phyloP scores from a whole-genome alignment of 2,329 filamentous ascomycete genomes.

The Trichoderma atroviride region DNA sequence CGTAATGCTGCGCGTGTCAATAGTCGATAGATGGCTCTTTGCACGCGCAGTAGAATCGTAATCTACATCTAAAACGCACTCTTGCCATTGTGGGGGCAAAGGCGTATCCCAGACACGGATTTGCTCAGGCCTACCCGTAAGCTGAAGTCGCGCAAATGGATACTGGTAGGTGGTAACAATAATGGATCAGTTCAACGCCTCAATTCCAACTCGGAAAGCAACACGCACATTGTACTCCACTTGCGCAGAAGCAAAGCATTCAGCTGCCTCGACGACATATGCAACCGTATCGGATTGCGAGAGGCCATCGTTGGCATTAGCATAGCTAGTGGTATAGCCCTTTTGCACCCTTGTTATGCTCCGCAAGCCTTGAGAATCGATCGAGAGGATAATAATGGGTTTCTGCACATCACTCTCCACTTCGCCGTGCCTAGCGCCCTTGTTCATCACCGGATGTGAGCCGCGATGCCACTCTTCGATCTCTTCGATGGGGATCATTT shows the following conservation, averaged over 20 bases:
- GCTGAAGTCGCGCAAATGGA: not conserved
- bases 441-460: not conserved
- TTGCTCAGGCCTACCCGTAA: not conserved
- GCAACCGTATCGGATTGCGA: not conserved
- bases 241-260: not conserved
- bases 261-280: not conserved
- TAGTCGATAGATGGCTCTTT: not conserved
- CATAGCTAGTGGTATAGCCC: not conserved
- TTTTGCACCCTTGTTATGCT: not conserved
- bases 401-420: not conserved
- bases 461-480: not conserved
- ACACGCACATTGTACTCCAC: not conserved
- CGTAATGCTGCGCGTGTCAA: not conserved
- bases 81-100: not conserved
- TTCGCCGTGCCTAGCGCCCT: not conserved
- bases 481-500: not conserved
- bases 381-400: not conserved
- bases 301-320: not conserved
- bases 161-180: not conserved
- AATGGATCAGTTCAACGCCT: not conserved
- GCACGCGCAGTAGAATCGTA: not conserved
- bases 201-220: not conserved
- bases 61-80: not conserved
- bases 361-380: not conserved
- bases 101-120: not conserved